Evolutionary conservation across 441 rosid genomes (phyloP).

Genomic region (Rhodomyrtus psidioides): DNA sequence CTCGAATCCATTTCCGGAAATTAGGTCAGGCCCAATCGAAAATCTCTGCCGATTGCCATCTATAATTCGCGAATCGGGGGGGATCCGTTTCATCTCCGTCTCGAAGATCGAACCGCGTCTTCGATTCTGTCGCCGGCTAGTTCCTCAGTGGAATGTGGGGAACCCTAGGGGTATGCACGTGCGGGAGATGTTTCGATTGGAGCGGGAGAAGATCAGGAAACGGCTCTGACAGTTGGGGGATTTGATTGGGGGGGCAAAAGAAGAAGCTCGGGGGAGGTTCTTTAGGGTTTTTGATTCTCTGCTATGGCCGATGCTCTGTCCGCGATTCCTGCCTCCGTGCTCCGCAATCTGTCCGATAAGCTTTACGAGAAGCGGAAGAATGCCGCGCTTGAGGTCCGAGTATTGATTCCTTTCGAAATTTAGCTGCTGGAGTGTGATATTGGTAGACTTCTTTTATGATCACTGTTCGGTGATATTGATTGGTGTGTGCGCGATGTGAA

Average conservation of each 20-base stretch:
- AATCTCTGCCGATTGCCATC: background rate
- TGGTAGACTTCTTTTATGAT: slow-evolving; percentile 18
- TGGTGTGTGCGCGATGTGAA: background rate
- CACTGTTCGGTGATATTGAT: background rate
- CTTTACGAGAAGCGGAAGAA: slow-evolving; percentile 98
- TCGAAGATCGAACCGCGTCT: background rate
- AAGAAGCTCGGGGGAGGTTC: background rate
- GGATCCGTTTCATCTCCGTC: background rate
- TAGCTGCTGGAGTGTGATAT: background rate
- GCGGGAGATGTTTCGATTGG: slow-evolving; percentile 29
- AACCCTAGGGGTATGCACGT: background rate
- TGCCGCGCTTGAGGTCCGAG: slow-evolving; percentile 90
- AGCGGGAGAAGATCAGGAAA: slow-evolving; percentile 40
- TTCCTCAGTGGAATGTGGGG: background rate
- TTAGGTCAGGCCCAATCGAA: background rate
- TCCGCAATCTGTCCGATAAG: slow-evolving; percentile 96
- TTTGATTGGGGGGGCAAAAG: too few relatives aligned
- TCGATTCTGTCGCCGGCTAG: background rate
- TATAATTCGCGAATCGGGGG: background rate
- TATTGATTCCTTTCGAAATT: background rate
- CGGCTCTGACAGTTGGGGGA: slow-evolving; percentile 19
- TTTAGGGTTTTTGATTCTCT: background rate
- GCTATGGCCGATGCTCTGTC: slow-evolving; percentile 70
- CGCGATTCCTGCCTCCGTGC: slow-evolving; percentile 60
- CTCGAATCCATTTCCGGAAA: background rate